Evolutionary conservation across 768 basidiomycete genomes (phyloP), one percentile per base, ranked within the genome.

Genomic region (Lyophyllum shimeji): DNA sequence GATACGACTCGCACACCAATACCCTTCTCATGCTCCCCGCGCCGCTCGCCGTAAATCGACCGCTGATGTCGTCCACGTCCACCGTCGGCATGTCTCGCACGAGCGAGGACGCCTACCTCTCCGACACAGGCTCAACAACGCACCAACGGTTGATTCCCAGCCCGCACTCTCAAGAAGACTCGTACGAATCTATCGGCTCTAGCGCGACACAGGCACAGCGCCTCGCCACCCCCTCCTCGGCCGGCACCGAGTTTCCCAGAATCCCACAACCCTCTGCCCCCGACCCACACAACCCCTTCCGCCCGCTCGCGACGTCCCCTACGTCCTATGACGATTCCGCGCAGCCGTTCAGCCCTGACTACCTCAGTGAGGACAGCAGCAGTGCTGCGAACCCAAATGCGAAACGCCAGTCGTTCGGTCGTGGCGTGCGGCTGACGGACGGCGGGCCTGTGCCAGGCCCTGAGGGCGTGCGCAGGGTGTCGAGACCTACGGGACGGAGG

Each of bases 391-490:
- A 9, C 18, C 12, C 58, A 66, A 68, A 62, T 60, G 60, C 50
- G 56, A 68, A 27, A 76, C 78, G 46, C 67, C 70, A 20, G 78
- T 77, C 60, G 75, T 53, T 48, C 33, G 56, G 53, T 4, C 82
- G 90, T 11, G 93, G 95, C 21, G 80, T 97, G 46, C 86, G 86
- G 44, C 71, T 98, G 53, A 82, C 82, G 52, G 95, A 98, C 61
- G 74, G 82, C 63, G 95, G 95, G 13, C 93, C 92, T 37, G 89
- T 95, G 1, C 86, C 90, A 39, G 82, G 82, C 33, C 81, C 85
- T 8, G 86, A 89, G 17, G 87, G 89, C 51, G 93, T 94, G 24
- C 82, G 93, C 39, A 74, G 93, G 55, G 89, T 95, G 24, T 82
- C 90, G 46, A 76, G 90, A 63, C 83, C 80, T 46, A 65, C 75